Evolutionary conservation across 169 alveolate genomes (phyloP), one percentile per base, ranked within the genome.

Genomic region (Amoebophrya sp.): DNA sequence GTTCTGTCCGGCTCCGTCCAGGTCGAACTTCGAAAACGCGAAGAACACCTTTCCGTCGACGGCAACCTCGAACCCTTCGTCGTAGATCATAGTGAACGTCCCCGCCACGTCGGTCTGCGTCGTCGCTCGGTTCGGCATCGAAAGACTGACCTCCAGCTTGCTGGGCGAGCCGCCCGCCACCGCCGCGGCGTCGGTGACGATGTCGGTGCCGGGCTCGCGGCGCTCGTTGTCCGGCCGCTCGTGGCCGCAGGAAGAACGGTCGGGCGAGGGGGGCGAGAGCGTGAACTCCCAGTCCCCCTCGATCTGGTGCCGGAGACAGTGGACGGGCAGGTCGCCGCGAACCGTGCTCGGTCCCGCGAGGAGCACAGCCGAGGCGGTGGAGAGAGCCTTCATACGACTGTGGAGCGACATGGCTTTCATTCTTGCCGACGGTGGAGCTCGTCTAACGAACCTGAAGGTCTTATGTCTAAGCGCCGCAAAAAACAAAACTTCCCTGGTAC

Each of bases 191-290:
- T n/a, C n/a, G n/a, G n/a, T n/a, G n/a, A n/a, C n/a, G n/a, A n/a
- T n/a, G n/a, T n/a, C n/a, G n/a, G n/a, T n/a, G n/a, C n/a, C n/a
- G n/a, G n/a, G n/a, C n/a, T n/a, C n/a, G n/a, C n/a, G n/a, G n/a
- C n/a, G n/a, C n/a, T 50, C 90, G 18, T 50, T 26, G 89, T 90
- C 92, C 18, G 92, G 92, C 15, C 87, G 69, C 90, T 0, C 42
- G 40, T 90, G 92, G 39, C 92, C 92, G 69, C 92, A 90, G 48
- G 92, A 90, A 40, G 90, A 69, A 45, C 92, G 38, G 48, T 69
- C 38, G 34, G 43, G n/a, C 26, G 69, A 34, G 23, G 67, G 89
- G 20, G 16, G 31, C n/a, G 69, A 31, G 29, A 90, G 89, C 26
- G 23, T 15, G 89, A 90, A 90, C 40, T 31, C 34, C 92, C 92